Evolutionary conservation across 257 asterid genomes (phyloP).

Genomic region (Paulownia fortunei): DNA sequence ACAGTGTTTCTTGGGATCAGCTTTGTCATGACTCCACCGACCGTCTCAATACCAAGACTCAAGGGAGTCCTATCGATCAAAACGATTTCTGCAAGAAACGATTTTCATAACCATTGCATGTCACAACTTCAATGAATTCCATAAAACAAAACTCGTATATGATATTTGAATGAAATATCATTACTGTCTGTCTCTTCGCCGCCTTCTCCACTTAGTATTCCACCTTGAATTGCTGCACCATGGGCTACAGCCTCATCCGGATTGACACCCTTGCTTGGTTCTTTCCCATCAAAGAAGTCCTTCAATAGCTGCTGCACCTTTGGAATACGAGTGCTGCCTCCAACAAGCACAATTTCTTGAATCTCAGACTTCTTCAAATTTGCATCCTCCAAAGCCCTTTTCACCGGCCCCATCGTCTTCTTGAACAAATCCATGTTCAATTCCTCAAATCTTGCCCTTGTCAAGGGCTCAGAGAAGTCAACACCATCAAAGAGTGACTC

Average conservation of each 20-base stretch:
- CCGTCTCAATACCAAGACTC: constrained; percentile 65
- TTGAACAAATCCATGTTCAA: no score
- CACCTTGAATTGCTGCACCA: constrained; percentile 70
- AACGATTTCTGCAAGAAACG: background rate
- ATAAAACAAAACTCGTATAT: background rate
- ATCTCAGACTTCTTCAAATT: constrained; percentile 46
- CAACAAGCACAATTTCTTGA: constrained; percentile 62
- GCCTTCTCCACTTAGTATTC: constrained; percentile 49
- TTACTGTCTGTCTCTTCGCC: constrained; percentile 52
- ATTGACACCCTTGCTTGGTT: constrained; percentile 57
- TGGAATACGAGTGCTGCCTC: constrained; percentile 68
- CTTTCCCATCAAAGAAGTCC: constrained; percentile 58
- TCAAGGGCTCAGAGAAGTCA: no score
- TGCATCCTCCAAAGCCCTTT: constrained; percentile 62
- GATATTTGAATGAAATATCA: background rate
- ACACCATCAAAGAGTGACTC: no score
- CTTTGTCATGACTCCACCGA: no score
- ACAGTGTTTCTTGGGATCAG: constrained; percentile 56
- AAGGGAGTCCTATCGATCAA: constrained; percentile 37
- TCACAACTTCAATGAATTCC: background rate
- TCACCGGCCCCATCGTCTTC: constrained; percentile 61
- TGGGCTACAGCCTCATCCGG: constrained; percentile 67
- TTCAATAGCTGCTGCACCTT: constrained; percentile 53
- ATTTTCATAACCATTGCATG: background rate
- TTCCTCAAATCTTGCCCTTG: no score